Conservation (phyloP, 1,139 yeast species). For the Hyphopichia buzzinii region DNA sequence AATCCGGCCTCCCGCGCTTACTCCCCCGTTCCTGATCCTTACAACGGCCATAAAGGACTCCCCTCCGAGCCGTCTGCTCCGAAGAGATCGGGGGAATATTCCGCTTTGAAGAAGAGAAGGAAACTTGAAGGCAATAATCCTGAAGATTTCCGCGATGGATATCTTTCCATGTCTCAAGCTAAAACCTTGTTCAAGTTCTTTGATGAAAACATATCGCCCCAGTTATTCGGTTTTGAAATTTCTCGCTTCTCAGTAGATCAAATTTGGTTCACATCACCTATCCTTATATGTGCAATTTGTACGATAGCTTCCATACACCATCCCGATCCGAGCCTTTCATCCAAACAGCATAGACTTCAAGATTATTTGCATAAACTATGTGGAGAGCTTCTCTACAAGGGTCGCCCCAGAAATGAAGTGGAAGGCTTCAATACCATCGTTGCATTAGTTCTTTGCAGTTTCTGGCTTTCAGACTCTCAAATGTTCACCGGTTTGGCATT, state of each 20-base stretch:
- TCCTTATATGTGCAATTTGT: conserved; percentile 60
- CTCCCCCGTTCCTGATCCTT: neutral
- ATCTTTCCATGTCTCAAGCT: conserved; percentile 44
- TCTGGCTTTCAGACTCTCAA: conserved; percentile 66
- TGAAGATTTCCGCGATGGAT: conserved; percentile 37
- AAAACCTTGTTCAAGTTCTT: conserved; percentile 50
- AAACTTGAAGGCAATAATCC: conserved; percentile 9
- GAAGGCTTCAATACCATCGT: conserved; percentile 61
- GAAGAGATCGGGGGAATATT: neutral
- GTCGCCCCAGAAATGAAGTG: conserved; percentile 39
- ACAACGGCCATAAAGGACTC: neutral
- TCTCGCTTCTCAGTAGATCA: conserved; percentile 48
- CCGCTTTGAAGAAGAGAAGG: neutral
- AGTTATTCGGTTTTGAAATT: conserved; percentile 64
- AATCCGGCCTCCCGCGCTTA: conserved; percentile 5
- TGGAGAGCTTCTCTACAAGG: conserved; percentile 42
- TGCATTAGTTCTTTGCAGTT: conserved; percentile 64
- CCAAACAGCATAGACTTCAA: conserved; percentile 38
- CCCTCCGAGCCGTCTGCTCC: neutral
- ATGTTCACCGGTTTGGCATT: conserved; percentile 67
- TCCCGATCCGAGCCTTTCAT: conserved; percentile 31
- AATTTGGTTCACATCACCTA: conserved; percentile 58
- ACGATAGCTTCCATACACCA: conserved; percentile 66
- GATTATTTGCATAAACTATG: conserved; percentile 46
- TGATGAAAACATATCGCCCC: conserved; percentile 57